Evolutionary conservation across 106 monocot genomes (phyloP).

Genomic region (Ottelia alismoides): DNA sequence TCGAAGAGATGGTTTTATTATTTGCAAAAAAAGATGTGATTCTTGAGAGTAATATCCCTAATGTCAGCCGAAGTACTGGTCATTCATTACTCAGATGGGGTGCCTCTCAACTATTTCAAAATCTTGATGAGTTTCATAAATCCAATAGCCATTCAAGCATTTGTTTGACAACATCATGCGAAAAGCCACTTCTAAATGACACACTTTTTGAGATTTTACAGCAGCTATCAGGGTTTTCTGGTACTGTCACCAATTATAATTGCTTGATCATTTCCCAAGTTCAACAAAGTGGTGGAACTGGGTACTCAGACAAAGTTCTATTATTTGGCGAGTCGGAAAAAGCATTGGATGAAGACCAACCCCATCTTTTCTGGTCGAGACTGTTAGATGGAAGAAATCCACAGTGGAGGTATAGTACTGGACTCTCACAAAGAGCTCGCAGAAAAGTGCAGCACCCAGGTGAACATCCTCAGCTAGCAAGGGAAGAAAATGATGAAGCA

Average conservation of each 20-base stretch:
- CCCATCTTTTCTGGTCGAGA: conserved; percentile 48
- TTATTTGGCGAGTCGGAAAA: conserved; percentile 50
- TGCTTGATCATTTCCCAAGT: conserved; percentile 36
- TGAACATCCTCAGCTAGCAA: conserved; percentile 6
- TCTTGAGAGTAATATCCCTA: conserved; percentile 47
- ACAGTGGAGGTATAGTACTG: conserved; percentile 46
- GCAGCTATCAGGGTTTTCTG: conserved; percentile 10
- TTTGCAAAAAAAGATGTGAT: conserved; percentile 49
- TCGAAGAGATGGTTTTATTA: conserved; percentile 77
- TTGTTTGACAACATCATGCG: conserved; percentile 14
- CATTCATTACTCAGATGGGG: conserved; percentile 85
- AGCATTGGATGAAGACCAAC: conserved; percentile 31
- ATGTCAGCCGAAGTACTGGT: conserved; percentile 32
- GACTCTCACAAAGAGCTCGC: conserved; percentile 30
- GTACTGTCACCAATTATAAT: not conserved
- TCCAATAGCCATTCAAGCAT: conserved; percentile 5
- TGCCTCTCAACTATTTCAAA: conserved; percentile 41
- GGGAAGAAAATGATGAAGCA: conserved; percentile 34
- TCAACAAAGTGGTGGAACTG: conserved; percentile 28
- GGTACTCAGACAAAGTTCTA: conserved; percentile 48
- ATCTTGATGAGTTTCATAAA: conserved; percentile 56
- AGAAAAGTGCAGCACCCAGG: conserved; percentile 30
- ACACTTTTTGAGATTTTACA: conserved; percentile 30
- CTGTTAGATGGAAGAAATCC: conserved; percentile 46
- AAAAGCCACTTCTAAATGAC: conserved; percentile 33